Evolutionary conservation across 768 basidiomycete genomes (phyloP).

Genomic region (Lactifluus piperatus): DNA sequence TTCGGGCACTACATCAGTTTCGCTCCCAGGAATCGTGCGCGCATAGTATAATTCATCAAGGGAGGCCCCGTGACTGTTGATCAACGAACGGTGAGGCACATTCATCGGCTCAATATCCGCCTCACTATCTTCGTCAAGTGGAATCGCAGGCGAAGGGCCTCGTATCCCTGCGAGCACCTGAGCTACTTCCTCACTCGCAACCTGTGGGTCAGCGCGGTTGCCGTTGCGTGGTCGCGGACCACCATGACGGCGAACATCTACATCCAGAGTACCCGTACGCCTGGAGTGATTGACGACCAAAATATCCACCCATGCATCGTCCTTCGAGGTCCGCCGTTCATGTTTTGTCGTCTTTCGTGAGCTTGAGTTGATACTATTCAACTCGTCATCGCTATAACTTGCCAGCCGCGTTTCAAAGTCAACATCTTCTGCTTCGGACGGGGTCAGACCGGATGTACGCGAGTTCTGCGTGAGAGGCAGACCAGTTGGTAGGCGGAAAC

Average conservation of each 20-base stretch:
- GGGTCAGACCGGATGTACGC: too few relatives aligned
- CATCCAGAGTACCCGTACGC: conserved; percentile 52
- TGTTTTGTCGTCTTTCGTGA: conserved; percentile 30
- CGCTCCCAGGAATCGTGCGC: conserved; percentile 7
- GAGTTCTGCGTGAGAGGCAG: conserved; percentile 50
- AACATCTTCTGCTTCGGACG: too few relatives aligned
- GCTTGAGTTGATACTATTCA: conserved; percentile 10
- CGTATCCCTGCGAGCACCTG: conserved; percentile 68
- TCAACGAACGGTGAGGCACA: conserved; percentile 8
- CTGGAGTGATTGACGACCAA: too few relatives aligned
- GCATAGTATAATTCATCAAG: neutral
- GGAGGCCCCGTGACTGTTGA: neutral
- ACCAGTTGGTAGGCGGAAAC: conserved; percentile 50
- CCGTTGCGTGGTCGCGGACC: conserved; percentile 27
- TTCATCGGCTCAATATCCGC: conserved; percentile 23
- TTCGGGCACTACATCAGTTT: neutral
- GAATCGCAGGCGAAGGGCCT: conserved; percentile 24
- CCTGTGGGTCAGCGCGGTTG: conserved; percentile 51
- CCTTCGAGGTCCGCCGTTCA: conserved; percentile 35
- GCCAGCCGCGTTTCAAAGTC: conserved; percentile 82
- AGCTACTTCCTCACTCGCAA: conserved; percentile 65
- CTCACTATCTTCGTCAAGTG: conserved; percentile 32
- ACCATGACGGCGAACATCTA: conserved; percentile 25
- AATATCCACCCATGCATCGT: too few relatives aligned
- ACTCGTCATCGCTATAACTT: conserved; percentile 44